Conservation (phyloP, 805 yeast species). For the Wickerhamomyces silvicola region DNA sequence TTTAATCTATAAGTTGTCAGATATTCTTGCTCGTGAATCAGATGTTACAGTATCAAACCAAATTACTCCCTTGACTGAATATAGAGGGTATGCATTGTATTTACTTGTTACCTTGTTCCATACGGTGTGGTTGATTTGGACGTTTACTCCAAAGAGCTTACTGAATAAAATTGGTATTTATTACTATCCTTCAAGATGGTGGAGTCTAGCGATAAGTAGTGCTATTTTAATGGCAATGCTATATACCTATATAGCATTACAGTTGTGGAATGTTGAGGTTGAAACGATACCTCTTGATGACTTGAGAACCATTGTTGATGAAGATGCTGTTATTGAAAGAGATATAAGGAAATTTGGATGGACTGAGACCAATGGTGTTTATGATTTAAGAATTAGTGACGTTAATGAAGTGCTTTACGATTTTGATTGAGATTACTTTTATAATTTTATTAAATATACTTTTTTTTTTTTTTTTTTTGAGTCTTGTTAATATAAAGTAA, state of each 20-base stretch:
- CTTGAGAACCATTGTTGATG: constrained; percentile 62
- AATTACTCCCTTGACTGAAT: constrained; percentile 60
- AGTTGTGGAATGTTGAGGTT: constrained; percentile 70
- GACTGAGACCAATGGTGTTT: constrained; percentile 72
- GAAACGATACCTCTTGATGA: constrained; percentile 55
- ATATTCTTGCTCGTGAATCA: constrained; percentile 30
- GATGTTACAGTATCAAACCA: constrained; percentile 40
- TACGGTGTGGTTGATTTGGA: constrained; percentile 62
- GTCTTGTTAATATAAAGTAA: too few relatives aligned
- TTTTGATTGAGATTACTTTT: too few relatives aligned
- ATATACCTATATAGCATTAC: constrained; percentile 64
- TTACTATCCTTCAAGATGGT: constrained; percentile 85
- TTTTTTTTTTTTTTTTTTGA: too few relatives aligned
- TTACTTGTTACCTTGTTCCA: constrained; percentile 56
- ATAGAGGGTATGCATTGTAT: constrained; percentile 81
- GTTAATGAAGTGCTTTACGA: constrained; percentile 61
- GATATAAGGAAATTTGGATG: constrained; percentile 35
- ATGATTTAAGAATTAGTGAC: constrained; percentile 72
- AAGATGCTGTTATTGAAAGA: constrained; percentile 30
- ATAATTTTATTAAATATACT: too few relatives aligned
- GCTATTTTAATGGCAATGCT: constrained; percentile 64
- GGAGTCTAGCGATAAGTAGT: constrained; percentile 80
- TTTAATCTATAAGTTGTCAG: constrained; percentile 21
- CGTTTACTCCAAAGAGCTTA: constrained; percentile 56
- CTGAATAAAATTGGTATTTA: constrained; percentile 49